Percentiles rank a stretch among this genome's conserved stretches.
Evolutionary conservation across 208 protist species (phyloP).

Genomic region (Trypanosoma boissoni): DNA sequence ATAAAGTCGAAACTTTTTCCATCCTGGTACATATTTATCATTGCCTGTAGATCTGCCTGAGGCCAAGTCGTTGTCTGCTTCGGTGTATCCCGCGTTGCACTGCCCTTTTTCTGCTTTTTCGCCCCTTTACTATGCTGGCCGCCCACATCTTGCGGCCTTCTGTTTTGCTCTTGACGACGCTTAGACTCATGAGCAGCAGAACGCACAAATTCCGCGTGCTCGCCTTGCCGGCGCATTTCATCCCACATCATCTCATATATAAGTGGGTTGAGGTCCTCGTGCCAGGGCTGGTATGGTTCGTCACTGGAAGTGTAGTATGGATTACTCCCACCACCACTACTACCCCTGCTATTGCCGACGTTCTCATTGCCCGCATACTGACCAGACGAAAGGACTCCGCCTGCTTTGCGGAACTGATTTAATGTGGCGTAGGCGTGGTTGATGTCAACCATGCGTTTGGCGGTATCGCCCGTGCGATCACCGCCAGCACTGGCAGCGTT

Average conservation of each 20-base stretch:
- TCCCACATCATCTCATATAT: slow-evolving; percentile 92
- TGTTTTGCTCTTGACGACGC: slow-evolving; percentile 2
- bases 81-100: slow-evolving; percentile 2
- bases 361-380: not conserved
- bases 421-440: slow-evolving; percentile 82
- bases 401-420: slow-evolving; percentile 64
- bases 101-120: slow-evolving; percentile 13
- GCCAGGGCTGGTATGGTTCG: slow-evolving; percentile 64
- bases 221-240: slow-evolving; percentile 80
- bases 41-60: slow-evolving; percentile 64
- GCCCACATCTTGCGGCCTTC: slow-evolving; percentile 10
- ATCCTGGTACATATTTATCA: slow-evolving; percentile 90
- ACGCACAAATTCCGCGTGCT: slow-evolving; percentile 34
- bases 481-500: slow-evolving; percentile 18
- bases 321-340: slow-evolving; percentile 10
- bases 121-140: slow-evolving; percentile 2
- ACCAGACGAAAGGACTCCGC: slow-evolving; percentile 26
- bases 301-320: slow-evolving; percentile 52
- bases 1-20: slow-evolving; percentile 92
- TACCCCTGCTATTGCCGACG: slow-evolving; percentile 2
- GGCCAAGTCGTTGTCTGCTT: slow-evolving; percentile 67
- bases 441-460: slow-evolving; percentile 75
- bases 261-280: slow-evolving; percentile 81
- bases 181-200: slow-evolving; percentile 22
- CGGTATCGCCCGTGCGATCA: slow-evolving; percentile 13